Percentiles rank a stretch among this genome's conserved stretches.
These are phyloP conservation scores for Fusarium abutilonis DNA, from an alignment of 2,329 filamentous ascomycete species.

Conservation along the genomic window DNA sequence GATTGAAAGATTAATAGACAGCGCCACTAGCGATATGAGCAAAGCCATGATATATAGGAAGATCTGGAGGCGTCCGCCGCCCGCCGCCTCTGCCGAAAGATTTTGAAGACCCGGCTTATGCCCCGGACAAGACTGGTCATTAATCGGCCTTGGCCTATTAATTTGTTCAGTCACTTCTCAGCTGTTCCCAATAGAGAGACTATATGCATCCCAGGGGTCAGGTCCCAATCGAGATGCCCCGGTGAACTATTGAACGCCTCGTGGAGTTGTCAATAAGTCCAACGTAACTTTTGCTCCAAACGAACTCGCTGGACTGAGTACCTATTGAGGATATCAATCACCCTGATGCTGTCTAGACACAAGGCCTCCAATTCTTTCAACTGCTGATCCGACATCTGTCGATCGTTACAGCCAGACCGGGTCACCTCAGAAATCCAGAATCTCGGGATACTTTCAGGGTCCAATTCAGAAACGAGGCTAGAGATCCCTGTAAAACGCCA, in stretches of 20 bases:
- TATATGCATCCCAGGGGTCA: not conserved
- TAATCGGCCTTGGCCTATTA: not conserved
- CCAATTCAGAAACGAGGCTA: not conserved
- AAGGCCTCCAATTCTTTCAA: not conserved
- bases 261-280: not conserved
- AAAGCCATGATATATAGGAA: constrained; percentile 11
- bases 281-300: not conserved
- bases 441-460: not conserved
- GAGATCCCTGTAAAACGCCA: not conserved
- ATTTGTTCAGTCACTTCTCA: constrained; percentile 16
- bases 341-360: not conserved
- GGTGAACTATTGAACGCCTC: constrained; percentile 21
- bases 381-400: not conserved
- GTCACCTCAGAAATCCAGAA: constrained; percentile 1
- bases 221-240: constrained; percentile 9
- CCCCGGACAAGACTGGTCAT: constrained; percentile 13
- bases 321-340: not conserved
- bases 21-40: not conserved
- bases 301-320: not conserved
- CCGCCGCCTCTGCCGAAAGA: constrained; percentile 5
- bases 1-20: not conserved
- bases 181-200: not conserved
- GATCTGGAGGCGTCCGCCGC: not conserved
- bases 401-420: not conserved
- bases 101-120: not conserved